Conservation (phyloP, 441 rosid genomes). For the Manihot esculenta region DNA sequence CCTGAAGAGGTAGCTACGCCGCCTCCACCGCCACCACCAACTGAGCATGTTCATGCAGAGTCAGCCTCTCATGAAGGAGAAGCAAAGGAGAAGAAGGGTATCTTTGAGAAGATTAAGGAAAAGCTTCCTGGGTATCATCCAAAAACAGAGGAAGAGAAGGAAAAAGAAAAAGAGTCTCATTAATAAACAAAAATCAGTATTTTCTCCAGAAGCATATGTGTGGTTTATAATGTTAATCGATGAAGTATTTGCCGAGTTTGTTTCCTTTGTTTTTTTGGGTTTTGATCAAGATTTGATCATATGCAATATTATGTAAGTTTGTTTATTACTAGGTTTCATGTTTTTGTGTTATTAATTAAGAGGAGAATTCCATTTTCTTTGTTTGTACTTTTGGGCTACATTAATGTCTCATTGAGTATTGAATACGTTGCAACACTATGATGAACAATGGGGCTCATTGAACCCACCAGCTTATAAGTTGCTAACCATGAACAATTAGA, state of each 20-base stretch:
- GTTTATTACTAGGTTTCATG: not conserved
- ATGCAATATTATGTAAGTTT: not conserved
- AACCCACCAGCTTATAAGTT: not conserved
- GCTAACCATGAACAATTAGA: not conserved
- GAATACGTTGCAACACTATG: not conserved
- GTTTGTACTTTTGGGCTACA: not conserved
- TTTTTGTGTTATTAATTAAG: not conserved
- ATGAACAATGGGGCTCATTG: too few relatives aligned
- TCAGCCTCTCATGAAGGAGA: constrained; percentile 28
- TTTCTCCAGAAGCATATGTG: not conserved
- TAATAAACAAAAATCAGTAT: not conserved
- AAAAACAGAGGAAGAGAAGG: constrained; percentile 53
- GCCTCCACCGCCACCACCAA: constrained; percentile 30
- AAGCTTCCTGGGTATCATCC: constrained; percentile 71
- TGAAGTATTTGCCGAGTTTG: not conserved
- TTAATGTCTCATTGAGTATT: not conserved
- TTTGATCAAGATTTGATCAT: not conserved
- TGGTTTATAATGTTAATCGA: not conserved
- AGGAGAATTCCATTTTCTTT: not conserved
- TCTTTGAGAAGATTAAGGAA: constrained; percentile 85
- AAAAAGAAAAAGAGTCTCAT: constrained; percentile 34
- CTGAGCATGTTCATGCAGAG: constrained; percentile 17
- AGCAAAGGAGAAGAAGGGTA: constrained; percentile 64
- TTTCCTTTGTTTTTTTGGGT: not conserved
- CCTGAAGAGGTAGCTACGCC: constrained; percentile 32